These are phyloP conservation scores for Botryobasidium botryosum DNA, from an alignment of 768 basidiomycete species.

Conservation along the genomic window DNA sequence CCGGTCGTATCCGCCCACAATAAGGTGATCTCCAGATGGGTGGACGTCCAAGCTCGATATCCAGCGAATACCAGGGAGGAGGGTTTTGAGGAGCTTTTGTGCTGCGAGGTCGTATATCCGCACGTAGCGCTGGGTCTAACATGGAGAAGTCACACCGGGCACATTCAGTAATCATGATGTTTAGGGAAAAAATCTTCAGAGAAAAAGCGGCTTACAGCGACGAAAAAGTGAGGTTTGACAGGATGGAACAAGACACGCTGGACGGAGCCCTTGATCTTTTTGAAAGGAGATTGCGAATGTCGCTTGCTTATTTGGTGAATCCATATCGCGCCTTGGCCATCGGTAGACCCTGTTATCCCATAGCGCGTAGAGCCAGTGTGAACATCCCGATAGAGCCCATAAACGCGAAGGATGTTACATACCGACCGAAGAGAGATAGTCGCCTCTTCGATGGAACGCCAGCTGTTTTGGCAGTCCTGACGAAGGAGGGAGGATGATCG, in stretches of 20 bases:
- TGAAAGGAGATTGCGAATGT: slow-evolving; percentile 96
- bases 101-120: slow-evolving; percentile 87
- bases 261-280: slow-evolving; percentile 78
- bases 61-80: slow-evolving; percentile 90
- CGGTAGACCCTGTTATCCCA: slow-evolving; percentile 20
- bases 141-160: neutral
- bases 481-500: slow-evolving; percentile 40
- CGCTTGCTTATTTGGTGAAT: slow-evolving; percentile 89
- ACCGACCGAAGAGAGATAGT: slow-evolving; percentile 94
- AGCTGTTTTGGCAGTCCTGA: slow-evolving; percentile 67
- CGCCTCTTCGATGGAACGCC: slow-evolving; percentile 85
- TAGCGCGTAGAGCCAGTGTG: slow-evolving; percentile 4
- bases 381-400: neutral
- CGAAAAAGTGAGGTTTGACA: slow-evolving; percentile 86
- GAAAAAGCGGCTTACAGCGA: slow-evolving; percentile 53
- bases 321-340: slow-evolving; percentile 64
- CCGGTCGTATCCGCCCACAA: slow-evolving; percentile 94
- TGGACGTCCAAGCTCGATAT: slow-evolving; percentile 96
- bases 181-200: neutral
- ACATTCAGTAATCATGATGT: neutral
- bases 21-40: slow-evolving; percentile 87
- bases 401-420: slow-evolving; percentile 26
- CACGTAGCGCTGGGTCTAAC: slow-evolving; percentile 95
- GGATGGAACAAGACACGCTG: slow-evolving; percentile 94
- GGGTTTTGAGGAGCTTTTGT: slow-evolving; percentile 86